Base-by-base conservation (phyloP, 75 land plant genomes). In the Sequoia sempervirens region DNA sequence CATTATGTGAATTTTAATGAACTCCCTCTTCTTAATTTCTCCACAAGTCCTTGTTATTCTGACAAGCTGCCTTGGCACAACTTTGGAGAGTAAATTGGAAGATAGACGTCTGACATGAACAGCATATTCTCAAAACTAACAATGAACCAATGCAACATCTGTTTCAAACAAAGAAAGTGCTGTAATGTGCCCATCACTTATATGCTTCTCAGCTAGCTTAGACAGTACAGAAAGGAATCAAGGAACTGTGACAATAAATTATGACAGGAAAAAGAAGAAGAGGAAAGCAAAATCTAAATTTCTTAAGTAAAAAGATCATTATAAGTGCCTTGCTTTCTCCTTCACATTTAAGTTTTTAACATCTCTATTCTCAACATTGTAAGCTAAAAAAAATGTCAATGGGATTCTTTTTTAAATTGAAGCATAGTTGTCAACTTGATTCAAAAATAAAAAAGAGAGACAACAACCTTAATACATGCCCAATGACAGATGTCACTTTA, bases 401-500 rank as follows among this genome's bases (percentile, higher is more conserved):
- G n/a, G n/a, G n/a, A n/a, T n/a, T n/a, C n/a, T n/a, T n/a, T n/a
- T n/a, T n/a, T n/a, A n/a, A n/a, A n/a, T n/a, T 20, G 7, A 83
- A 3, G 47, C 15, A 78, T 40, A 45, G 11, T n/a, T 78, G 26
- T 69, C 84, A 43, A 83, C 78, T 28, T 18, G 38, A 38, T 38
- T 66, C 43, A 53, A 23, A 32, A 66, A 26, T 46, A 82, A 40
- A 89, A 7, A 79, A n/a, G 50, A 84, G 28, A 50, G 30, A 26
- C 13, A 68, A 34, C n/a, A 68, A 96, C 99, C 99, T 95, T 87
- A 95, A 90, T 81, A 97, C 96, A 90, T 97, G 99, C 34, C 99
- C 99, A 84, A 94, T 96, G 41, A 97, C 98, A 81, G 99, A 94
- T 61, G 99, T 97, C 61, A 97, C 96, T 89, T 91, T 97, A 82